These are phyloP conservation scores for Psilocybe mexicana DNA, from an alignment of 1,284 basidiomycete species.

Conservation along the genomic window DNA sequence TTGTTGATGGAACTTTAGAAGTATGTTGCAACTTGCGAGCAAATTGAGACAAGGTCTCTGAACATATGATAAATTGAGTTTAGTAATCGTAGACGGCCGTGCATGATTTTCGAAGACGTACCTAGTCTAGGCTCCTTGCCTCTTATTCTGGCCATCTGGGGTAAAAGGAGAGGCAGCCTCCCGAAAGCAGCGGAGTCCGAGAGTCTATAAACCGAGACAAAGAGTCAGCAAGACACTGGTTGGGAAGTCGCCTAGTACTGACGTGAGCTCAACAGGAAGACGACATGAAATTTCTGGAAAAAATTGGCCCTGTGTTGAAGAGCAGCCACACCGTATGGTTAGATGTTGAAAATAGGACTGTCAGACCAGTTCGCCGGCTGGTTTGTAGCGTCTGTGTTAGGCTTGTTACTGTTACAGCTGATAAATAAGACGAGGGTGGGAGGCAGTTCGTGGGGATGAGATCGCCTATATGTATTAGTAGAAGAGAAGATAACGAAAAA, in stretches of 20 bases:
- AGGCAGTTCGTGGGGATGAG: background rate
- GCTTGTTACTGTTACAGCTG: background rate
- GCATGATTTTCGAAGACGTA: background rate
- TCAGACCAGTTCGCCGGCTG: slow-evolving; percentile 1
- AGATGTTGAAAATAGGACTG: slow-evolving; percentile 7
- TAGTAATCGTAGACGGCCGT: background rate
- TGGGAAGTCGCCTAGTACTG: background rate
- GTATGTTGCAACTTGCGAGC: background rate
- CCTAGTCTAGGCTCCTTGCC: background rate
- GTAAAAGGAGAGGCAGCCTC: background rate
- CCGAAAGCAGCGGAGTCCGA: background rate
- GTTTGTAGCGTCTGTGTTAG: background rate
- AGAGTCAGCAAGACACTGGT: too few species aligned
- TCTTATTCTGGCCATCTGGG: background rate
- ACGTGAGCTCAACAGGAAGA: background rate
- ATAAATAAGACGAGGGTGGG: background rate
- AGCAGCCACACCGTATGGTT: background rate
- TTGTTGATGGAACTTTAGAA: background rate
- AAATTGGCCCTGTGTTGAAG: background rate
- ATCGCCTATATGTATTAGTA: background rate
- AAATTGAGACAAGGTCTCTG: background rate
- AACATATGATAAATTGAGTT: background rate
- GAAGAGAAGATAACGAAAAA: background rate
- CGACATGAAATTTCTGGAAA: background rate
- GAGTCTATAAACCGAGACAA: background rate